phyloP scores from a whole-genome alignment of 106 monocot species.

The Dioscorea alata region DNA sequence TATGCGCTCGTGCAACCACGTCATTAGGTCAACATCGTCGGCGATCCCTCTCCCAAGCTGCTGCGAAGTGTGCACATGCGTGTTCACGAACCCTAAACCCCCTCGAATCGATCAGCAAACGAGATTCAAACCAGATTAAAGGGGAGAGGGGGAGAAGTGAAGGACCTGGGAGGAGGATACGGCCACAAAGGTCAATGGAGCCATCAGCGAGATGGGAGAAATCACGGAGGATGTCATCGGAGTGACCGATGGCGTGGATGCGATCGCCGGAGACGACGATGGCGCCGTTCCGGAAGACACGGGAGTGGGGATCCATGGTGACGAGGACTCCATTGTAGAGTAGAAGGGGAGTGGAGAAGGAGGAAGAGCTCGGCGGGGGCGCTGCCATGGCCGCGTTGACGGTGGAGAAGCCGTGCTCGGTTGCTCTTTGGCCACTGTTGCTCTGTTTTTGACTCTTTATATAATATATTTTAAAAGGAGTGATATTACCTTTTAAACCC shows the following conservation, averaged over 20 bases:
- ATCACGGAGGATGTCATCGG: slow-evolving; percentile 38
- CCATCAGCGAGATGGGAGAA: slow-evolving; percentile 45
- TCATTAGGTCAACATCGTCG: slow-evolving; percentile 86
- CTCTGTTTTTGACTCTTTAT: no score
- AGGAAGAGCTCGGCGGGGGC: neutral
- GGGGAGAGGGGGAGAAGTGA: neutral
- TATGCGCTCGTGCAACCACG: slow-evolving; percentile 85
- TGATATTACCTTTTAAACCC: no score
- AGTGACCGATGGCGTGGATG: slow-evolving; percentile 60
- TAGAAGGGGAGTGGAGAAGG: slow-evolving; percentile 3
- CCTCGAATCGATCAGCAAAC: neutral
- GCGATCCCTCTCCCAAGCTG: slow-evolving; percentile 88
- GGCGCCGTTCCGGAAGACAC: slow-evolving; percentile 64
- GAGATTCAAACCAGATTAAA: neutral
- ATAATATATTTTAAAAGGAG: no score
- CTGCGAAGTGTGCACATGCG: slow-evolving; percentile 95
- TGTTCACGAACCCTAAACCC: slow-evolving; percentile 71
- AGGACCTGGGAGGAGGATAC: slow-evolving; percentile 62
- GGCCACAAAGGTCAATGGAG: slow-evolving; percentile 50
- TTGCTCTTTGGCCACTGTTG: no score
- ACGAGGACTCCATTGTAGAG: slow-evolving; percentile 69
- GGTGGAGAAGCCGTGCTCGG: no score
- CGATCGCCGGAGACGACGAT: slow-evolving; percentile 49
- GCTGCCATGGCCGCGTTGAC: neutral
- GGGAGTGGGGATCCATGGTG: slow-evolving; percentile 57